Evolutionary conservation across 2,329 filamentous ascomycete genomes (phyloP), one percentile per base, ranked within the genome.

Genomic region (Colletotrichum sp.): DNA sequence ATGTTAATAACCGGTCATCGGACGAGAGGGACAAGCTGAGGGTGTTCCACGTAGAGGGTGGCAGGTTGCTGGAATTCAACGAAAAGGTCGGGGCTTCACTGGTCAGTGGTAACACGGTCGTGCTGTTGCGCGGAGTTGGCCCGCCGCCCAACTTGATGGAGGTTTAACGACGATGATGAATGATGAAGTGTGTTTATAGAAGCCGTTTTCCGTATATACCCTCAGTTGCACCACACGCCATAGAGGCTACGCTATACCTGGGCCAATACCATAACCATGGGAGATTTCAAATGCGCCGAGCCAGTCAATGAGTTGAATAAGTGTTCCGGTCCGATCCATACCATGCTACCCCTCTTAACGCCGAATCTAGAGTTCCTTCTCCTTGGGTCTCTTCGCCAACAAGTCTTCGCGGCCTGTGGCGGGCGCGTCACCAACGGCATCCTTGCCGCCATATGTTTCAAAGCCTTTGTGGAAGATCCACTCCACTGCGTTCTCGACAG

Each of bases 11-110:
- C 80, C 90, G 94, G 79, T 93, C 92, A 1, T 91, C 90, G 4
- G 90, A 93, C 15, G 95, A 98, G 86, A 93, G 94, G 82, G 93
- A 96, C 75, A 94, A 94, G 84, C 83, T 99, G 78, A 88, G 97
- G 11, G 92, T 99, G 0, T 99, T 98, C 81, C 96, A 98, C 83
- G 95, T 99, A 1, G 96, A 99, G 82, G 95, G 94, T 0, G 97
- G 97, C 0, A 88, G 95, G 74, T 84, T 99, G 77, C 84, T 99
- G 78, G 96, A 97, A 76, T 99, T 98, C 81, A 92, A 91, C 28
- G 96, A 98, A 85, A 96, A 96, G 87, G 88, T 98, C 71, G 96
- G 95, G 6, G 88, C 89, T 68, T 89, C 89, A 32, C 87, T 98
- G 74, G 91, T 91, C 78, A 96, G 91, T 79, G 97, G 97, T 2